These are phyloP conservation scores for Dichotomocladium elegans DNA, from an alignment of 371 early-diverging fungal species.

Conservation along the genomic window DNA sequence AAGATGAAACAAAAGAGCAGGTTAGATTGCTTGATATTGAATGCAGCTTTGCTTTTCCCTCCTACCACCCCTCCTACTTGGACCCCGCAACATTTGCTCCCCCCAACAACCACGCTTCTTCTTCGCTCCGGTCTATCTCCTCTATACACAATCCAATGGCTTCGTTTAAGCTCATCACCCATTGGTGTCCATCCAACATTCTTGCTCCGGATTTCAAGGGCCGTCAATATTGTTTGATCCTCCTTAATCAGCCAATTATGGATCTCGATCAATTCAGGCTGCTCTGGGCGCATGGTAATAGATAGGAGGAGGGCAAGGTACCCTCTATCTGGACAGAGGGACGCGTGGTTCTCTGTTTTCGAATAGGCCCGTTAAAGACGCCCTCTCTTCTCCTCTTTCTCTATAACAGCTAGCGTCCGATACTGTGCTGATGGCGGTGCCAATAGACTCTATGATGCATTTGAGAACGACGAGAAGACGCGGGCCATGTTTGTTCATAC, in stretches of 20 bases:
- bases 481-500: conserved; percentile 29
- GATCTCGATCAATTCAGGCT: conserved; percentile 21
- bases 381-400: background rate
- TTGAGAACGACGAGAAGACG: conserved; percentile 38
- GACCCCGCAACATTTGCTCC: no score
- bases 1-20: no score
- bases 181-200: conserved; percentile 36
- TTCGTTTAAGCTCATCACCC: conserved; percentile 25
- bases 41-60: no score
- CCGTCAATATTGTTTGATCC: conserved; percentile 30
- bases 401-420: conserved; percentile 49
- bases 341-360: no score
- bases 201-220: conserved; percentile 12
- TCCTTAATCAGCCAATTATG: conserved; percentile 35
- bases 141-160: no score
- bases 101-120: no score
- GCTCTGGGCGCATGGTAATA: conserved; percentile 38
- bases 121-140: no score
- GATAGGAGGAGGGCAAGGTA: no score
- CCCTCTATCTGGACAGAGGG: no score
- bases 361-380: background rate
- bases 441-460: conserved; percentile 76
- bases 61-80: no score
- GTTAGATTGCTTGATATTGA: no score
- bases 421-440: conserved; percentile 91